Evolutionary conservation across 495 filamentous ascomycete species (phyloP), one percentile per base, ranked within the genome.

Genomic region (Penicillium coprophilum): DNA sequence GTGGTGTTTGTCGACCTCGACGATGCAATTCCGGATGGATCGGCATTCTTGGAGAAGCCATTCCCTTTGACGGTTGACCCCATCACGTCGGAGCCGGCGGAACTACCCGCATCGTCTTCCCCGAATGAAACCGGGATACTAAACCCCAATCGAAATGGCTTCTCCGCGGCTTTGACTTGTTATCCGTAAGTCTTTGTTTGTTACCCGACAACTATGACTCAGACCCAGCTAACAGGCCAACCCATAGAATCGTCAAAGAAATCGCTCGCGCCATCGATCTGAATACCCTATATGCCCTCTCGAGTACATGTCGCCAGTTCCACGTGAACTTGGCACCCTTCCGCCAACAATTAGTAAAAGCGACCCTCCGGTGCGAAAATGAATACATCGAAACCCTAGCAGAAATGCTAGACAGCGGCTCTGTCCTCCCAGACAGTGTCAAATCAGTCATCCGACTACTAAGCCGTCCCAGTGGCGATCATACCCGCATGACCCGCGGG

Each of bases 231-330:
- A 43, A 65, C 46, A 48, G 15, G 24, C 55, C 28, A 38, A 21
- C 21, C 39, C 28, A 19, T 48, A 67, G 92, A 56, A 86, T 96
- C 60, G 82, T 89, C 69, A 85, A 82, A 58, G 82, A 85, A 56
- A 82, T 96, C 52, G 86, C 87, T 27, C 81, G 82, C 27, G 77
- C 80, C 60, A 79, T 96, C 59, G 92, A 96, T 68, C 82, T 95
- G 15, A 96, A 92, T 70, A 87, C 88, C 15, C 83, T 96, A 57
- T 85, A 96, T 69, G 83, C 82, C 49, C 81, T 96, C 17, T 88
- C 91, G 55, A 77, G 79, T 34, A 91, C 88, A 41, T 95, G 91
- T 69, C 87, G 87, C 27, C 89, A 90, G 63, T 83, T 93, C 56
- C 87, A 86, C 58, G 81, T 74, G 36, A 88, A 86, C 59, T 77